Conservation (phyloP, 2,329 filamentous ascomycete genomes). For the Pseudopithomyces maydicus region DNA sequence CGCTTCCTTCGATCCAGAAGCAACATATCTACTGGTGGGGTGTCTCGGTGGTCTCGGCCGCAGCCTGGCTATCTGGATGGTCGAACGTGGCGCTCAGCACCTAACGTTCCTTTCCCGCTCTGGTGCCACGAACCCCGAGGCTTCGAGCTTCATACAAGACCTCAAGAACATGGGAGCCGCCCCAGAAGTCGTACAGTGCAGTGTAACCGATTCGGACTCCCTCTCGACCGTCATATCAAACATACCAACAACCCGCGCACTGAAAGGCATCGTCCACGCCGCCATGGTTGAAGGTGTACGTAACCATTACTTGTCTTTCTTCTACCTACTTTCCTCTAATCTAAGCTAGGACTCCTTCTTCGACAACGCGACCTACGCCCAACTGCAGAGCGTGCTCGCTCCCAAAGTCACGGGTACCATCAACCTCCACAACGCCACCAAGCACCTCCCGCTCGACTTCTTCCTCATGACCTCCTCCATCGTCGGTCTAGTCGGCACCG, state of each 20-base stretch:
- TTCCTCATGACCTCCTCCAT: conserved; percentile 29
- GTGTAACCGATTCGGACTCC: conserved; percentile 14
- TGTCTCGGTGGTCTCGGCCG: conserved; percentile 26
- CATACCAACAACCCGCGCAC: too few relatives aligned
- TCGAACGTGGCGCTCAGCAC: conserved; percentile 19
- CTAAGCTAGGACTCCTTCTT: conserved; percentile 3
- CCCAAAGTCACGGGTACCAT: conserved; percentile 32
- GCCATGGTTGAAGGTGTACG: too few relatives aligned
- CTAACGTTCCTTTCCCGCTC: conserved; percentile 16
- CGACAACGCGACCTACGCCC: conserved; percentile 1
- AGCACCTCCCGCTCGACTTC: conserved; percentile 22
- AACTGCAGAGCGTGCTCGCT: conserved; percentile 6
- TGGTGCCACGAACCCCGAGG: neutral
- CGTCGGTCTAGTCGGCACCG: conserved; percentile 15
- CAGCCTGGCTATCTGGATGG: conserved; percentile 22
- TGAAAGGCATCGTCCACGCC: conserved; percentile 19
- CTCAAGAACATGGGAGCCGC: neutral
- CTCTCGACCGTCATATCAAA: too few relatives aligned
- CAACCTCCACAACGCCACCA: conserved; percentile 28
- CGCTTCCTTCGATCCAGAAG: conserved; percentile 4
- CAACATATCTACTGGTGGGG: conserved; percentile 24
- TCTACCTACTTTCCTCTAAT: too few relatives aligned
- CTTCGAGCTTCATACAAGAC: neutral
- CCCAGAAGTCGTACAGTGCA: conserved; percentile 6
- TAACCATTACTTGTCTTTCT: too few relatives aligned